phyloP scores from a whole-genome alignment of 495 filamentous ascomycete genomes.

The Usnea hakonensis region DNA sequence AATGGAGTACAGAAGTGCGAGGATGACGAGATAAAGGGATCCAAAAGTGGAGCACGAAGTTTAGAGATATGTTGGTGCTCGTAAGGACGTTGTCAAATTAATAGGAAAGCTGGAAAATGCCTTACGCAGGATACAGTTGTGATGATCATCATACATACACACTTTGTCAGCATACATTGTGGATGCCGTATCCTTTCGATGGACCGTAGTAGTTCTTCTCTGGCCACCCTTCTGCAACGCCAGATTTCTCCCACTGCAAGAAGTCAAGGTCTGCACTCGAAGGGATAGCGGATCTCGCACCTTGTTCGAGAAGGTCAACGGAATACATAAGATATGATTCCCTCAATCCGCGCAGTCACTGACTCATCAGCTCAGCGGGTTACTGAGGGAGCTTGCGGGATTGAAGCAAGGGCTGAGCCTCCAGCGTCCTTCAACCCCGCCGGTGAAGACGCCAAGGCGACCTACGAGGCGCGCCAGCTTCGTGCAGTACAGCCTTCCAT shows the following conservation, averaged over 20 bases:
- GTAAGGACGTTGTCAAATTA: no score
- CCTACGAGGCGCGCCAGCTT: background rate
- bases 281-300: conserved; percentile 2
- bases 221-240: conserved; percentile 10
- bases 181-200: background rate
- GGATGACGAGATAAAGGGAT: no score
- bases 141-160: conserved; percentile 2
- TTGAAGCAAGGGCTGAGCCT: conserved; percentile 2
- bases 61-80: no score
- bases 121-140: conserved; percentile 11
- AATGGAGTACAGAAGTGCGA: no score
- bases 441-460: background rate
- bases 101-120: no score
- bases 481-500: background rate
- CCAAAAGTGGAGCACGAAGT: no score
- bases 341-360: background rate
- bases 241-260: conserved; percentile 5
- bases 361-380: background rate
- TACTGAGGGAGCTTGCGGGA: background rate
- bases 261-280: conserved; percentile 6
- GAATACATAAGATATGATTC: conserved; percentile 2
- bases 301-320: conserved; percentile 12
- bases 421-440: background rate
- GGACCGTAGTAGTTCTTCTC: conserved; percentile 12
- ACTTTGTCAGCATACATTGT: background rate